These are phyloP conservation scores for Daedaleopsis nitida DNA, from an alignment of 768 basidiomycete species.

Conservation along the genomic window DNA sequence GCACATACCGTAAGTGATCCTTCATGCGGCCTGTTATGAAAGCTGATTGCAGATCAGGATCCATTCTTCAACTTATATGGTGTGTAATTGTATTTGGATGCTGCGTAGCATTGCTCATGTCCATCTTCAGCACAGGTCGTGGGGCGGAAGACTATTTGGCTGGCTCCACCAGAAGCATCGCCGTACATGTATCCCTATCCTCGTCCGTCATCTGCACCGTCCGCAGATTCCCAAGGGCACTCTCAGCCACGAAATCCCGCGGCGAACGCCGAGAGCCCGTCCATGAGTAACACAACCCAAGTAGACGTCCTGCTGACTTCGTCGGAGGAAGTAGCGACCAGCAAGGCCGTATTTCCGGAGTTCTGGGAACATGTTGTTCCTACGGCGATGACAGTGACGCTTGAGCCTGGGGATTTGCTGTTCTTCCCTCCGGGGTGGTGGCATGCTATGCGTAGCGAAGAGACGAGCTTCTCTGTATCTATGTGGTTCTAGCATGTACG, in stretches of 20 bases:
- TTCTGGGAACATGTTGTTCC: constrained; percentile 64
- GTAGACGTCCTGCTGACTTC: constrained; percentile 72
- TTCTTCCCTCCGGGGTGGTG: constrained; percentile 94
- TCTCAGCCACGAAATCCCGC: constrained; percentile 38
- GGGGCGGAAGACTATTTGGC: constrained; percentile 89
- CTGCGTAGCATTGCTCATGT: not conserved
- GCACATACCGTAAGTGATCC: constrained; percentile 76
- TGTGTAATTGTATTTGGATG: constrained; percentile 34
- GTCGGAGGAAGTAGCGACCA: constrained; percentile 12
- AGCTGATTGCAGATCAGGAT: constrained; percentile 54
- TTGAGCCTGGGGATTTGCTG: constrained; percentile 83
- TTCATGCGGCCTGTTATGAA: constrained; percentile 9
- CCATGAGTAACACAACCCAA: constrained; percentile 79
- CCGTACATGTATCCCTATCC: constrained; percentile 62
- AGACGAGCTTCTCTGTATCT: constrained; percentile 82
- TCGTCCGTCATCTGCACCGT: constrained; percentile 12
- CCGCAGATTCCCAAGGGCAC: constrained; percentile 7
- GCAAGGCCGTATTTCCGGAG: constrained; percentile 39
- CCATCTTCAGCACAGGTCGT: constrained; percentile 75
- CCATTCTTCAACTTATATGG: constrained; percentile 93
- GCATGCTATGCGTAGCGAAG: constrained; percentile 88
- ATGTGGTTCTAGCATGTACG: constrained; percentile 74
- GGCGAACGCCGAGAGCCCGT: constrained; percentile 42
- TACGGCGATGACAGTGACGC: constrained; percentile 57
- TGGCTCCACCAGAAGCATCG: constrained; percentile 70